Evolutionary conservation across 805 yeast species (phyloP), one percentile per base, ranked within the genome.

Genomic region (Candida glaebosa): DNA sequence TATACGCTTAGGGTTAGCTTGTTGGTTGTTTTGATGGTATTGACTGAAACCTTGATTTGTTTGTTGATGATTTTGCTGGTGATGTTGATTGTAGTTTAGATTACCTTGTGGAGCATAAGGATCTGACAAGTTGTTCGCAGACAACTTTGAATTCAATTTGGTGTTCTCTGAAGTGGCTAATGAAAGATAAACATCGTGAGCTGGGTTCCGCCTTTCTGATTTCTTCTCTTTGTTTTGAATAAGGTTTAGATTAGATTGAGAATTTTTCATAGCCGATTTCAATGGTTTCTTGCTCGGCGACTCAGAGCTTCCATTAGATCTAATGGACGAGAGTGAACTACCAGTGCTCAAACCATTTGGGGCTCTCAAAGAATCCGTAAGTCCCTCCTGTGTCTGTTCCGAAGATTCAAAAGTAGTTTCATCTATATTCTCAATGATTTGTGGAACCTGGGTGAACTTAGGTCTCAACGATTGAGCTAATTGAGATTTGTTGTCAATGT

Each of bases 161-260:
- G 93, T 85, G 57, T 85, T 85, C 54, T 84, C 89, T 1, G 90
- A 90, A 0, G 93, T 85, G 1, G 90, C 74, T 40, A 82, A 60
- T 0, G 87, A 80, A 34, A 83, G 54, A 51, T 83, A 83, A 0
- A 86, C 88, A 44, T 73, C 75, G 19, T 76, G 76, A 0, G 87
- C 86, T 1, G 84, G 69, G 44, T 57, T 65, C 18, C 30, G 40
- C 26, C 26, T 43, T 18, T 18, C 32, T 12, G 36, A 9, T 28
- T 28, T 28, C 31, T 34, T 39, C 9, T 43, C 31, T 9, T 43
- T 39, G 17, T 44, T 48, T 5, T 41, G 43, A 3, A 43, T 31
- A 2, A 32, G 26, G 25, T 36, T 31, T n/a, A 51, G 32, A 22
- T 46, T 47, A 3, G 66, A 53, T 7, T 52, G 45, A 1, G 71